Percentiles rank a stretch among this genome's conserved stretches.
Evolutionary conservation across 2,329 filamentous ascomycete genomes (phyloP).

Genomic region (Talaromyces sp.): DNA sequence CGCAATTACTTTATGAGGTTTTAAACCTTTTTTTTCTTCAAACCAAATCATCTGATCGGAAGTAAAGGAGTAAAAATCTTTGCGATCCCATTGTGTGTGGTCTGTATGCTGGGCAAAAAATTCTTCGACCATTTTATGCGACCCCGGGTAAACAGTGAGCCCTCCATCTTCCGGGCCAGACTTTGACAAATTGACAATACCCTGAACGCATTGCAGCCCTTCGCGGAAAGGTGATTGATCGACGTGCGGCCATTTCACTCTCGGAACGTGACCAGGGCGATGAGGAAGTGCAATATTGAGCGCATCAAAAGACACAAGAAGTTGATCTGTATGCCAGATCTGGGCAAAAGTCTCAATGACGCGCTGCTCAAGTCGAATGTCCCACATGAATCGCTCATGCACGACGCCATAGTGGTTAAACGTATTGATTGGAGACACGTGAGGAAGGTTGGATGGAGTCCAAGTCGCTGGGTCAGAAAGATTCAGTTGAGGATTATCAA

Average conservation of each 20-base stretch:
- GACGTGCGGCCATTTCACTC: not conserved
- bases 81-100: not conserved
- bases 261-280: not conserved
- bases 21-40: not conserved
- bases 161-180: not conserved
- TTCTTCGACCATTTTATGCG: not conserved
- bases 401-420: not conserved
- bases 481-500: not conserved
- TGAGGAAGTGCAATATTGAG: not conserved
- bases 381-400: conserved; percentile 1
- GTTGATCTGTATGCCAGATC: not conserved
- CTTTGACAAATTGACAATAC: not conserved
- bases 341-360: not conserved
- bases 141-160: not conserved
- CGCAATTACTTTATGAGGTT: conserved; percentile 29
- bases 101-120: not conserved
- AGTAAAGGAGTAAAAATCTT: not conserved
- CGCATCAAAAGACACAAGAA: not conserved
- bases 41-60: not conserved
- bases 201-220: not conserved
- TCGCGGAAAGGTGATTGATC: not conserved
- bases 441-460: not conserved
- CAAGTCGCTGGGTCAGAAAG: not conserved
- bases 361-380: not conserved
- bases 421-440: not conserved